Evolutionary conservation across 2,329 filamentous ascomycete genomes (phyloP).

Genomic region (Aaosphaeria pasadenensis): DNA sequence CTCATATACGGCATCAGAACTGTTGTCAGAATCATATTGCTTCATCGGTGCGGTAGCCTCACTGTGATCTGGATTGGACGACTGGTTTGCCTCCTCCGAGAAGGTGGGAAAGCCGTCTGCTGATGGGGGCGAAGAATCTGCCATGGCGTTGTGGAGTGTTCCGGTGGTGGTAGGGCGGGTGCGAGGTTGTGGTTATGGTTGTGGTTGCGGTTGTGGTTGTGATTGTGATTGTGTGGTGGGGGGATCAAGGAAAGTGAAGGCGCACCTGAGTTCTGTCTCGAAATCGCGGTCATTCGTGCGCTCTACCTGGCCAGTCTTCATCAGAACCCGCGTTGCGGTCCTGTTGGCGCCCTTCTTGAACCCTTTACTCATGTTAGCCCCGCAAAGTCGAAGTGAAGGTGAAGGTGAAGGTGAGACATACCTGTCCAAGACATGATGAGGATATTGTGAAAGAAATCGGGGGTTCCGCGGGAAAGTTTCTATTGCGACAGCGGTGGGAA

Average conservation of each 20-base stretch:
- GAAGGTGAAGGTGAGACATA: conserved; percentile 27
- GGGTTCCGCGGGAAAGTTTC: neutral
- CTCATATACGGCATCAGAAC: too few relatives aligned
- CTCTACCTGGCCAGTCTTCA: conserved; percentile 98
- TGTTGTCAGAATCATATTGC: too few relatives aligned
- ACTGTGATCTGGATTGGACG: too few relatives aligned
- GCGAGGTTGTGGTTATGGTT: neutral
- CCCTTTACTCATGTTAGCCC: neutral
- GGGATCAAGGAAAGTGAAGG: conserved; percentile 4
- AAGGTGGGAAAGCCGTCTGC: too few relatives aligned
- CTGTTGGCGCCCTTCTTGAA: conserved; percentile 98
- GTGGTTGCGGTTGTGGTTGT: neutral
- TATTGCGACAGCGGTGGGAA: neutral
- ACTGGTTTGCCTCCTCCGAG: too few relatives aligned
- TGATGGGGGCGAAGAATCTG: too few relatives aligned
- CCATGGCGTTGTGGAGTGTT: too few relatives aligned
- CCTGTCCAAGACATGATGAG: conserved; percentile 56
- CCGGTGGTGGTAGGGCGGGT: neutral
- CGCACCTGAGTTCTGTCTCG: conserved; percentile 88
- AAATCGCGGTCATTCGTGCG: conserved; percentile 98
- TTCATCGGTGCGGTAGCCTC: too few relatives aligned
- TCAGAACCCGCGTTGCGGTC: conserved; percentile 99
- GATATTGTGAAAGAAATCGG: conserved; percentile 13
- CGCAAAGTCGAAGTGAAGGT: neutral
- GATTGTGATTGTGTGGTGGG: neutral